Base-by-base conservation (phyloP, 768 basidiomycete genomes). In the Russula compacta region DNA sequence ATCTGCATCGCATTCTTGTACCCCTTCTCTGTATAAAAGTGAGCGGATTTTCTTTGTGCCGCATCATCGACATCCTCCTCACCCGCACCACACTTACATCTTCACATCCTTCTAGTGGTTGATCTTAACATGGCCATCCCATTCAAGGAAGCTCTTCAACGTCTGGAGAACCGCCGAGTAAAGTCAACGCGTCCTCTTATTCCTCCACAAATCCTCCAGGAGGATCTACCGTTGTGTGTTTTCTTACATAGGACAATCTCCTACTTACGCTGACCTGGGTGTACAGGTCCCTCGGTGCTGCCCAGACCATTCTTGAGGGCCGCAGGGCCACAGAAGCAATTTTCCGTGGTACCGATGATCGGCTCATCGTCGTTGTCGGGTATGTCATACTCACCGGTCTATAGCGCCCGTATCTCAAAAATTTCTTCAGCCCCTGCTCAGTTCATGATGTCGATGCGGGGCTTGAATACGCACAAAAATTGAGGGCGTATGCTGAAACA, bases 121-220 rank as follows among this genome's bases (percentile, higher is more conserved):
- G 79, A 83, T 65, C 74, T 77, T 62, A 75, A 78, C 62, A 86
- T 86, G 81, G 77, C 85, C 53, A 81, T 90, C 70, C 77, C 89
- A 50, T 86, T 90, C 80, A 84, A 82, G 69, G 87, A 92, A 62
- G 90, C 89, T 46, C 81, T 90, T 54, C 71, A 81, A 62, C 84
- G 87, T 56, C 84, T 97, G 42, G 92, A 94, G 69, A 95, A 98
- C 69, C 79, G 84, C 62, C 79, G 94, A 48, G 93, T 98, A 56
- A 92, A 83, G 71, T 86, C 82, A 15, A 93, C 87, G 17, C 79
- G 93, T 44, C 94, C 94, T 33, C 75, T 98, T 58, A 94, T 98
- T 59, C 94, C 94, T 53, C 94, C 94, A 21, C 93, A 95, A 70
- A 95, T 98, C 63, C 80, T 98, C 1, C 88, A 89, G 66, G 94